These are phyloP conservation scores for Coffea humblotiana DNA, from an alignment of 305 asterid species.

Conservation along the genomic window DNA sequence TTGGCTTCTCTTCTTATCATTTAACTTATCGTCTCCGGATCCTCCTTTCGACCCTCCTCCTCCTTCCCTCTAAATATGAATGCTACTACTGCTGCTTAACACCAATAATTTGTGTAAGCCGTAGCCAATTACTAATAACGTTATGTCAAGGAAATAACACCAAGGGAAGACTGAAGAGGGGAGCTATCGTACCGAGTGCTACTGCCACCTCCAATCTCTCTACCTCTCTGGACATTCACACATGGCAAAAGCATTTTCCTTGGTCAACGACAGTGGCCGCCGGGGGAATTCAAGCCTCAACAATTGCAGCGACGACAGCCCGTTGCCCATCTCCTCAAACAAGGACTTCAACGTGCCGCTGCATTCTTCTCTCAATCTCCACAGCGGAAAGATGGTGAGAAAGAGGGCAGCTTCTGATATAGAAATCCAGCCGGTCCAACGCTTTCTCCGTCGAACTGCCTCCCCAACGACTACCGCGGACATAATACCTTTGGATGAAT, in stretches of 20 bases:
- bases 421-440: conserved; percentile 45
- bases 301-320: conserved; percentile 17
- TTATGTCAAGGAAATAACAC: not conserved
- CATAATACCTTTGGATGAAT: conserved; percentile 22
- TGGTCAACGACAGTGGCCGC: conserved; percentile 25
- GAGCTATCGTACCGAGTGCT: not conserved
- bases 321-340: conserved; percentile 6
- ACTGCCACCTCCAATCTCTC: not conserved
- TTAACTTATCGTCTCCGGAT: conserved; percentile 13
- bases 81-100: too few relatives aligned
- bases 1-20: conserved; percentile 43
- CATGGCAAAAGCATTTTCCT: conserved; percentile 51
- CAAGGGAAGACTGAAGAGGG: not conserved
- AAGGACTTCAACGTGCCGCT: conserved; percentile 3
- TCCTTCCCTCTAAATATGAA: not conserved
- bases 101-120: not conserved
- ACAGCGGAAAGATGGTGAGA: conserved; percentile 47
- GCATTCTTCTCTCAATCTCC: conserved; percentile 2
- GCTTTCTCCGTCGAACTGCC: conserved; percentile 52
- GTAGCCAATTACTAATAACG: too few relatives aligned
- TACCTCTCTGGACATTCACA: not conserved
- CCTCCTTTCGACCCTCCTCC: not conserved
- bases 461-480: not conserved
- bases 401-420: conserved; percentile 79
- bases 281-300: conserved; percentile 23